Evolutionary conservation across 164 flowering plant species (phyloP).

Genomic region (Vitis labrusca): DNA sequence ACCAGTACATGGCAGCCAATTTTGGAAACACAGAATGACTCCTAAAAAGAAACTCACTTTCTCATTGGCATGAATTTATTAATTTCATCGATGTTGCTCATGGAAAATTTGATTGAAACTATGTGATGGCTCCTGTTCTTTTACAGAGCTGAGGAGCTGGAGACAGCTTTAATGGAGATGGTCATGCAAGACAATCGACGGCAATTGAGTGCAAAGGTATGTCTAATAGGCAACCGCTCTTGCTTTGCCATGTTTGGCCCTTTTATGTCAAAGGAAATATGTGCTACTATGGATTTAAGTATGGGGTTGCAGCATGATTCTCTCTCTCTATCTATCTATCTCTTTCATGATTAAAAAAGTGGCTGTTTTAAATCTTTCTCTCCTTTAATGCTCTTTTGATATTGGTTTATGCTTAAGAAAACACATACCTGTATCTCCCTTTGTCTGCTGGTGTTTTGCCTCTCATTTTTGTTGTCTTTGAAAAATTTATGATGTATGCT

Average conservation of each 20-base stretch:
- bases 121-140: conserved; percentile 14
- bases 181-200: conserved; percentile 83
- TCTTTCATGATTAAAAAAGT: not conserved
- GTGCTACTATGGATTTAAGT: not conserved
- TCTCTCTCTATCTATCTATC: not conserved
- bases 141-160: conserved; percentile 90
- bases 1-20: not conserved
- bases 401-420: no score
- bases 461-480: no score
- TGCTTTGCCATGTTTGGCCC: not conserved
- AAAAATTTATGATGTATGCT: no score
- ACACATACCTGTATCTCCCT: no score
- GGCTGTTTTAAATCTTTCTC: no score
- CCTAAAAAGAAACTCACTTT: not conserved
- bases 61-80: not conserved
- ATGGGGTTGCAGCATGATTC: not conserved
- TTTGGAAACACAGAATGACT: not conserved
- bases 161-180: conserved; percentile 93
- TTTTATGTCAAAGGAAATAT: not conserved
- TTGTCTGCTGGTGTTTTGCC: no score
- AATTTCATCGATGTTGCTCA: not conserved
- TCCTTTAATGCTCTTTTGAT: no score
- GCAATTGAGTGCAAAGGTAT: conserved; percentile 81
- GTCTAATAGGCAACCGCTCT: conserved; percentile 2
- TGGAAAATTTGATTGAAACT: not conserved